These are phyloP conservation scores for Westerdykella ornata DNA, from an alignment of 2,329 filamentous ascomycete genomes.

Conservation along the genomic window DNA sequence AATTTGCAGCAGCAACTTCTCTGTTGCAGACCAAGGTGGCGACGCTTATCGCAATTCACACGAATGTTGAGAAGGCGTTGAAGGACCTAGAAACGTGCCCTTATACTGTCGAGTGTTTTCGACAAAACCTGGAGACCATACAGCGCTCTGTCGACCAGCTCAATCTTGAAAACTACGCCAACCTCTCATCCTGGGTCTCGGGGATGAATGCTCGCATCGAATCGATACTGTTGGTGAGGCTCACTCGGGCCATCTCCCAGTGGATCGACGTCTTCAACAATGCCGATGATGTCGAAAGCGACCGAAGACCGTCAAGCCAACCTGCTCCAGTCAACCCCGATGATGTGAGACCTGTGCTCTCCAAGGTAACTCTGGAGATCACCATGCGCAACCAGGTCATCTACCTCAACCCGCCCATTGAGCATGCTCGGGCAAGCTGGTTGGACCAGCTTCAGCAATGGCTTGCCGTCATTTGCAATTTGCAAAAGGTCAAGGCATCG, in stretches of 20 bases:
- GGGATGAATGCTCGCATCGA: conserved; percentile 83
- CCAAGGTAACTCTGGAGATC: conserved; percentile 76
- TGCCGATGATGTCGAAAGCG: conserved; percentile 29
- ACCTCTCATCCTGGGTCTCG: conserved; percentile 83
- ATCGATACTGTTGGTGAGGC: conserved; percentile 66
- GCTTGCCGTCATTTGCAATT: conserved; percentile 85
- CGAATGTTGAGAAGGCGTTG: conserved; percentile 74
- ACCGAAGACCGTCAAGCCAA: conserved; percentile 22
- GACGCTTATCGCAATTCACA: conserved; percentile 69
- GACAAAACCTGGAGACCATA: conserved; percentile 71
- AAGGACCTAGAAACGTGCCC: conserved; percentile 76
- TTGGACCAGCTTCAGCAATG: conserved; percentile 86
- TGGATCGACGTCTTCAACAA: conserved; percentile 81
- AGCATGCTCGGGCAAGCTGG: conserved; percentile 89
- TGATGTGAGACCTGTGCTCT: conserved; percentile 54
- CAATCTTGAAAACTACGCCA: conserved; percentile 92
- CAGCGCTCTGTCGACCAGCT: conserved; percentile 93
- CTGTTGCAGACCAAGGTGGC: conserved; percentile 82
- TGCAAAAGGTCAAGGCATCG: conserved; percentile 89
- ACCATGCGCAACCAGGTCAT: conserved; percentile 98
- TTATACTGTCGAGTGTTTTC: conserved; percentile 75
- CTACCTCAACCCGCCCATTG: conserved; percentile 87
- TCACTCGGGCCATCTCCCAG: conserved; percentile 74
- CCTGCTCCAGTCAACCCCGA: conserved; percentile 41
- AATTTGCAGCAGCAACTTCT: conserved; percentile 82